Base-by-base conservation (phyloP, 257 asterid genomes). In the Penstemon barbatus region DNA sequence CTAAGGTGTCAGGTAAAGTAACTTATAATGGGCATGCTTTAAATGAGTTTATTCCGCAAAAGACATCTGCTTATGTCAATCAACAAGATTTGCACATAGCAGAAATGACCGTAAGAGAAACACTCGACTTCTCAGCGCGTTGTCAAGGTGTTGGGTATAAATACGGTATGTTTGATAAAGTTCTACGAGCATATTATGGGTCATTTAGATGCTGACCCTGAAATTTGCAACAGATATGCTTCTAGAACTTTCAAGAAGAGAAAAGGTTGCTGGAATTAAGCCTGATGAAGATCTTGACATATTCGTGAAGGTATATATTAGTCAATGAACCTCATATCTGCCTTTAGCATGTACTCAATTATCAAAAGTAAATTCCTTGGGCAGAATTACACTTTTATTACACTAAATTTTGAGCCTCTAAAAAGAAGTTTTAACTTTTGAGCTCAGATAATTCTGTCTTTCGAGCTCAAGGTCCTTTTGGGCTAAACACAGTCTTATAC, bases 251-350 rank as follows among this genome's bases (percentile, higher is more conserved):
- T 72, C 87, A 70, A 87, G 97, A 82, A 85, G 98, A 80, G 98
- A 92, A 82, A 92, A 92, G 77, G 55, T 80, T 61, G 81, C 96
- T 57, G 93, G 96, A 70, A 80, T 82, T 61, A 92, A 88, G 77
- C 97, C 97, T 39, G 97, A 92, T 74, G 95, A 90, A 82, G 98
- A 92, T 86, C 96, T 92, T 73, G 98, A 92, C 71, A 79, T 90
- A 72, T 88, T 92, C 83, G 84, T 92, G 84, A 92, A 92, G 96
- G 98, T 86, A 79, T 48, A 58, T 61, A 55, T 72, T 13, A 19
- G 46, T 56, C 60, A 66, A 54, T 75, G 53, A 64, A 8, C 55
- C 19, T 59, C 57, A 18, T 46, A 25, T 25, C 33, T 25, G 33
- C 33, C 33, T 25, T 12, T 13, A 33, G 45, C 38, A 55, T 41